Base-by-base conservation (phyloP, 805 yeast species). In the Saccharomycopsis fermentans region DNA sequence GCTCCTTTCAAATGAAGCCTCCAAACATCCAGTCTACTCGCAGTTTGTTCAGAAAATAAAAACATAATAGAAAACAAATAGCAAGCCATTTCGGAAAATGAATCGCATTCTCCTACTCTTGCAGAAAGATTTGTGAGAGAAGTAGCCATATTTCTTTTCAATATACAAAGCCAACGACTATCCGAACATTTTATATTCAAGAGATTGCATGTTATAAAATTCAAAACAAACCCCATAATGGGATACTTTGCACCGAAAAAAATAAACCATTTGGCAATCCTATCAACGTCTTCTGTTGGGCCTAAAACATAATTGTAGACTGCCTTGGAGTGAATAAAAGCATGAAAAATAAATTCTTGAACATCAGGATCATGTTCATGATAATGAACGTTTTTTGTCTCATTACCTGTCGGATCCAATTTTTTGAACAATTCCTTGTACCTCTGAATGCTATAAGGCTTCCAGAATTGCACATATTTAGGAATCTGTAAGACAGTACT, bases 1-100 rank as follows among this genome's bases (percentile, higher is more conserved):
- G 56, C 56, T 2, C 56, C 56, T 24, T 39, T 39, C 56, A 54
- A 54, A 39, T 54, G 56, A n/a, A 54, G 50, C 16, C 56, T 39
- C 56, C 56, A 54, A 21, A 26, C 56, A 39, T 35, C 50, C 26
- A 32, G 36, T 4, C 35, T 19, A 16, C 34, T 39, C 4, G 56
- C 56, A 21, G 56, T 19, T 37, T 40, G 47, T 43, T 54, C 56
- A 21, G 56, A 54, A 24, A 36, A 54, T 19, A 54, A 27, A 14
- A 54, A 54, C 47, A 54, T 27, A 19, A 54, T 37, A 8, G 50
- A 36, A 27, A 54, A 43, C 14, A 54, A 43, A 24, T 36, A 54
- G 21, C 56, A 54, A n/a, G 56, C 43, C 56, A 54, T 54, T 14
- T 35, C 47, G 19, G 34, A n/a, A 21, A 54, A 54, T n/a, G 56